Base-by-base conservation (phyloP, 805 yeast species). In the Yamadazyma laniorum region DNA sequence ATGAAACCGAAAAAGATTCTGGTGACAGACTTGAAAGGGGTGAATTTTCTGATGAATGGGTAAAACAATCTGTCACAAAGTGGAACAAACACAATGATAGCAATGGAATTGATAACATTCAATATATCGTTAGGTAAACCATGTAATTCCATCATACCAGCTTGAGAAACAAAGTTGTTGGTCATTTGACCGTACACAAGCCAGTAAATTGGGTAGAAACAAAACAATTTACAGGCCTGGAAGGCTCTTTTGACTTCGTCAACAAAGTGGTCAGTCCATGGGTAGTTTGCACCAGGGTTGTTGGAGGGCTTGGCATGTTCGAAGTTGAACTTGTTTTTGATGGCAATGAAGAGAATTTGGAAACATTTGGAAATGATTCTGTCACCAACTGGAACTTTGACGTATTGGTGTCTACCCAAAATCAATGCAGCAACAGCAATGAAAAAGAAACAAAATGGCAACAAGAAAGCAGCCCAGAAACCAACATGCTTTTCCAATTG, bases 121-220 rank as follows among this genome's bases (percentile, higher is more conserved):
- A 85, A 74, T 51, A 85, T 70, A 69, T 85, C 95, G 56, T 85
- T 85, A 48, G 95, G 93, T 50, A 85, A 71, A 28, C 86, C 85
- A 57, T 85, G 88, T 38, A 75, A 67, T 51, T 82, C 77, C 86
- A 84, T 80, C 48, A 75, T 70, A 41, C 80, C 85, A 31, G 90
- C 88, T 57, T 82, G 88, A 28, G 86, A 74, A 42, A 82, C 75
- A 52, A 85, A 82, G 60, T 80, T 80, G 64, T 78, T 80, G 42
- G 77, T 58, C 84, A 85, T 83, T 65, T 82, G 87, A 18, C 71
- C 71, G 59, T 82, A 82, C 25, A 79, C 80, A 35, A 81, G 71
- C 88, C 88, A 82, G 68, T 79, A 85, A 35, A 85, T 67, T 26
- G 89, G 85, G 58, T 74, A 83, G 64, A 79, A 80, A 11, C 74